Conservation (phyloP, 1,284 basidiomycete genomes). For the Marasmius tenuissimus region DNA sequence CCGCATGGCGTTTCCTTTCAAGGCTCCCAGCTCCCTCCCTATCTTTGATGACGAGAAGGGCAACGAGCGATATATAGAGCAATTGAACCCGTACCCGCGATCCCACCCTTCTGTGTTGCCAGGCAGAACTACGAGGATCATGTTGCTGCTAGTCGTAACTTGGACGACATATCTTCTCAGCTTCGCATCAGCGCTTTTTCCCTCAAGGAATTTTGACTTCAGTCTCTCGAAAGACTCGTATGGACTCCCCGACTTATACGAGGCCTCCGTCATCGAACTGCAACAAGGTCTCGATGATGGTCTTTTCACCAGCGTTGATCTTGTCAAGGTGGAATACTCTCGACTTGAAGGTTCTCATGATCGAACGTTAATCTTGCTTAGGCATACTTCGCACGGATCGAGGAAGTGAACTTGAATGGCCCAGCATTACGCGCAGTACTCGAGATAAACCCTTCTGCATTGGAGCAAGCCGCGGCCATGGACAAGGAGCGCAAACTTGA, state of each 20-base stretch:
- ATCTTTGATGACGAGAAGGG: too few species aligned
- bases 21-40: too few species aligned
- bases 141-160: too few species aligned
- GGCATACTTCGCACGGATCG: constrained; percentile 71
- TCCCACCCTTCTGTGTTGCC: too few species aligned
- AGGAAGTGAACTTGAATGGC: constrained; percentile 69
- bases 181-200: neutral
- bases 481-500: constrained; percentile 51
- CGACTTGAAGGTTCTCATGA: neutral
- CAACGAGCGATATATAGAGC: too few species aligned
- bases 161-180: neutral
- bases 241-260: constrained; percentile 57
- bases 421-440: constrained; percentile 61
- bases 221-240: neutral
- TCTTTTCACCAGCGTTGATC: constrained; percentile 61
- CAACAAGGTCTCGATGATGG: constrained; percentile 51
- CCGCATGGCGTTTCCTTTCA: too few species aligned
- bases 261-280: constrained; percentile 58
- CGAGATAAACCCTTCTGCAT: constrained; percentile 61
- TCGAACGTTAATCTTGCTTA: constrained; percentile 18
- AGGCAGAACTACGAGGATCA: too few species aligned
- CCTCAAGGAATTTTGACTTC: neutral
- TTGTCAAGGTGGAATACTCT: constrained; percentile 51
- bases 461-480: constrained; percentile 51
- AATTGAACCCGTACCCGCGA: too few species aligned